Conservation (phyloP, 2,329 filamentous ascomycete species). For the Clarireedia paspali region DNA sequence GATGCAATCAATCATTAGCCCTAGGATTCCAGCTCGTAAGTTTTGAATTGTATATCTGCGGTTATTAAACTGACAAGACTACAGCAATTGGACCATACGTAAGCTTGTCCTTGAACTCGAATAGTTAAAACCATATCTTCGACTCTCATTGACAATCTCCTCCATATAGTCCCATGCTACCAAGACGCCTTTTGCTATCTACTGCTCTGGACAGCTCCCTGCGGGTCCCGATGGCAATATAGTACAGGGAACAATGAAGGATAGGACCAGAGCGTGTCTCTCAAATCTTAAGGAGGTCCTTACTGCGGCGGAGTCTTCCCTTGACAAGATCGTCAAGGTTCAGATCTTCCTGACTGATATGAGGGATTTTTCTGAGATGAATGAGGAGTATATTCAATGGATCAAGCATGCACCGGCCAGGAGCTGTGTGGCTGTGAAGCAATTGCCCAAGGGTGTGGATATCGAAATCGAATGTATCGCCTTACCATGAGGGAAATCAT, state of each 20-base stretch:
- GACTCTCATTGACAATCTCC: background rate
- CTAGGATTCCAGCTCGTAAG: constrained; percentile 8
- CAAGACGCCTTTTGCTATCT: constrained; percentile 58
- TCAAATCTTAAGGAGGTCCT: constrained; percentile 81
- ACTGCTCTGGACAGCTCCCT: constrained; percentile 49
- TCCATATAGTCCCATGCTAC: constrained; percentile 52
- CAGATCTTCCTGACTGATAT: constrained; percentile 90
- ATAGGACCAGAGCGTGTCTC: constrained; percentile 57
- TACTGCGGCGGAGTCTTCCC: constrained; percentile 67
- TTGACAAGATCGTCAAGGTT: constrained; percentile 82
- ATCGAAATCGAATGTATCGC: constrained; percentile 90
- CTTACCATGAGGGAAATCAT: constrained; percentile 35
- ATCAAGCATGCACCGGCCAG: constrained; percentile 79
- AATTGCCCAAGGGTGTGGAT: constrained; percentile 76
- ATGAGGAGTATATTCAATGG: constrained; percentile 76
- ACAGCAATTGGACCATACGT: constrained; percentile 58
- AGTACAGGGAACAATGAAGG: constrained; percentile 42
- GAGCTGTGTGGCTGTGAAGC: constrained; percentile 84
- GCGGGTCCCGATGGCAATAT: constrained; percentile 24
- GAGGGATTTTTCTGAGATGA: constrained; percentile 82
- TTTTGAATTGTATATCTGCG: background rate
- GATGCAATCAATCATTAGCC: background rate
- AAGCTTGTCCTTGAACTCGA: constrained; percentile 15
- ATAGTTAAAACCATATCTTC: background rate
- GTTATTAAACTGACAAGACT: constrained; percentile 3